These are phyloP conservation scores for Tetrastigma voinierianum DNA, from an alignment of 164 flowering plant species.

Conservation along the genomic window DNA sequence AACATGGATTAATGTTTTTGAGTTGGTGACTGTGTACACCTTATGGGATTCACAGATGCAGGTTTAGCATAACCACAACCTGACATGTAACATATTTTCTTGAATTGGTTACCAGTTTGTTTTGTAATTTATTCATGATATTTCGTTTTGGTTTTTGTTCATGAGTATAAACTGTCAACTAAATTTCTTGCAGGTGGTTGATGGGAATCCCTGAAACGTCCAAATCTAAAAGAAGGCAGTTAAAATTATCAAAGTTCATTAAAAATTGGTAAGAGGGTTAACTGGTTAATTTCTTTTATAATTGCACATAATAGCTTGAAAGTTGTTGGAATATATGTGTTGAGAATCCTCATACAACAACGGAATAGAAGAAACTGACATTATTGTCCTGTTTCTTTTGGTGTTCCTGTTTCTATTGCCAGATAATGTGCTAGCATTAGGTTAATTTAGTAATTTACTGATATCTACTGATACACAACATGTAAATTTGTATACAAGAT, in stretches of 20 bases:
- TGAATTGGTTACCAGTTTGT: background rate
- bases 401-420: too few relatives aligned
- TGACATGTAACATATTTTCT: background rate
- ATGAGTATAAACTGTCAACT: background rate
- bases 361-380: too few relatives aligned
- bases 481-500: too few relatives aligned
- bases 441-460: too few relatives aligned
- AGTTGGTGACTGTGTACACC: too few relatives aligned
- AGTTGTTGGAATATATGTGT: too few relatives aligned
- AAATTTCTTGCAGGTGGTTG: conserved; percentile 35
- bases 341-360: too few relatives aligned
- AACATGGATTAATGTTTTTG: too few relatives aligned
- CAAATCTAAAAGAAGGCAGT: conserved; percentile 13
- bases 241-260: conserved; percentile 6
- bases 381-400: too few relatives aligned
- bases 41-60: background rate
- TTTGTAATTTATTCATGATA: background rate
- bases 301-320: background rate
- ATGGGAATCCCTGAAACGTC: conserved; percentile 31
- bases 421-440: too few relatives aligned
- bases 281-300: background rate
- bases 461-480: too few relatives aligned
- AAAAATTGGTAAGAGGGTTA: conserved; percentile 11
- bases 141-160: background rate
- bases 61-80: background rate